A percentile compares a stretch with the other conserved stretches of the same genome.
phyloP scores from a whole-genome alignment of 116 monocot genomes.

The Papilionanthe hybrid region DNA sequence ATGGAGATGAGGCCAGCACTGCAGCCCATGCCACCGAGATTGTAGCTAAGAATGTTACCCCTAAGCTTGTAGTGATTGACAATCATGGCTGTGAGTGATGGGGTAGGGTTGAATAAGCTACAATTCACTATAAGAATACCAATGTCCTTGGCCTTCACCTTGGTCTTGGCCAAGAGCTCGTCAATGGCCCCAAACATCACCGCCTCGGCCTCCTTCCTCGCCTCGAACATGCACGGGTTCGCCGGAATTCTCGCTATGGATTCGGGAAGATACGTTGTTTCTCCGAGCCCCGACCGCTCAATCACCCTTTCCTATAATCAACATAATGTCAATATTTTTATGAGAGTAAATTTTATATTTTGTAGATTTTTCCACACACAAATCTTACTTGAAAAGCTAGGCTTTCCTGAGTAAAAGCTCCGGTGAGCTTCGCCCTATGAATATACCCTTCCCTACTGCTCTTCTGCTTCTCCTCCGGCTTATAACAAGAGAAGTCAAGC shows the following conservation, averaged over 20 bases:
- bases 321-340: neutral
- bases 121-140: constrained; percentile 13
- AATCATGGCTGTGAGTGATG: constrained; percentile 55
- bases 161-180: constrained; percentile 9
- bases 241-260: constrained; percentile 11
- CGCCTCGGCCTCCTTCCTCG: constrained; percentile 13
- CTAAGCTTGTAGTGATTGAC: constrained; percentile 62
- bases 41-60: constrained; percentile 35
- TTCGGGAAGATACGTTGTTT: constrained; percentile 7
- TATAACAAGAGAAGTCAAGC: constrained; percentile 17
- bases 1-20: constrained; percentile 56
- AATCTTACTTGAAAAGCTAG: constrained; percentile 2
- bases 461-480: constrained; percentile 3
- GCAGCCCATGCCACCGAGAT: constrained; percentile 68
- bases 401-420: constrained; percentile 8
- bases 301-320: constrained; percentile 6
- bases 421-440: constrained; percentile 3
- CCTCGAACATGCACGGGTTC: constrained; percentile 15
- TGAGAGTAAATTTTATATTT: too few relatives aligned
- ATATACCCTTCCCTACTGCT: neutral
- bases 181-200: constrained; percentile 19
- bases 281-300: constrained; percentile 10
- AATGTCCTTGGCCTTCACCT: constrained; percentile 15
- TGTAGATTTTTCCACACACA: too few relatives aligned
- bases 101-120: constrained; percentile 28